phyloP scores from a whole-genome alignment of 306 rosid species.

The Cicer judaicum region DNA sequence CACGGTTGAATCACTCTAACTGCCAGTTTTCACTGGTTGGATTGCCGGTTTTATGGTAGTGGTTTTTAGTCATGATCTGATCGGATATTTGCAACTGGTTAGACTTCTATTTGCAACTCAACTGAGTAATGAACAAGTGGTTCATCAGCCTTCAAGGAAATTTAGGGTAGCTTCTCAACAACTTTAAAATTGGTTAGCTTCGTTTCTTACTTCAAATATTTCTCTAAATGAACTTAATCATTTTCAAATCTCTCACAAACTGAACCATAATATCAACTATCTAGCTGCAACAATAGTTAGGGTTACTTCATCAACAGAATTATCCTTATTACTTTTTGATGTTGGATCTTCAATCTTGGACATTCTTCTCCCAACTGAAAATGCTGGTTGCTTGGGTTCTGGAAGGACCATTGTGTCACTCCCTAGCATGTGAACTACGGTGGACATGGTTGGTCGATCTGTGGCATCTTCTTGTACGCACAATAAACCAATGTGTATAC shows the following conservation, averaged over 20 bases:
- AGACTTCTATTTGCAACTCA: neutral
- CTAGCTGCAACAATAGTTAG: neutral
- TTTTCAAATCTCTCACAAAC: neutral
- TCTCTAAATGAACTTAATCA: neutral
- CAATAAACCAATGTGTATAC: conserved; percentile 55
- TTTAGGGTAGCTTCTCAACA: neutral
- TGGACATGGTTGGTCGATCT: conserved; percentile 54
- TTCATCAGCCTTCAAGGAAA: neutral
- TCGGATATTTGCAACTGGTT: neutral
- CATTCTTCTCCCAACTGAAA: conserved; percentile 40
- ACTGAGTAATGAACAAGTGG: neutral
- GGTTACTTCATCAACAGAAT: conserved; percentile 32
- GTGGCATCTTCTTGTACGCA: conserved; percentile 57
- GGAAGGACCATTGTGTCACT: conserved; percentile 47
- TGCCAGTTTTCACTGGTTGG: no score
- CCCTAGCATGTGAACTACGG: conserved; percentile 44
- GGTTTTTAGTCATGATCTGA: neutral
- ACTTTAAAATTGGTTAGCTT: neutral
- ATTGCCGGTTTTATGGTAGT: no score
- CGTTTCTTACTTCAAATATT: neutral
- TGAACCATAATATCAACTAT: neutral
- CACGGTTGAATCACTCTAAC: no score
- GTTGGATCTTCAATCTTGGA: neutral
- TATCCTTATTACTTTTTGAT: conserved; percentile 29
- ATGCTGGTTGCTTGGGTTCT: conserved; percentile 48